phyloP scores from a whole-genome alignment of 192 early-diverging fungal species.

The Helicostylum pulchrum region DNA sequence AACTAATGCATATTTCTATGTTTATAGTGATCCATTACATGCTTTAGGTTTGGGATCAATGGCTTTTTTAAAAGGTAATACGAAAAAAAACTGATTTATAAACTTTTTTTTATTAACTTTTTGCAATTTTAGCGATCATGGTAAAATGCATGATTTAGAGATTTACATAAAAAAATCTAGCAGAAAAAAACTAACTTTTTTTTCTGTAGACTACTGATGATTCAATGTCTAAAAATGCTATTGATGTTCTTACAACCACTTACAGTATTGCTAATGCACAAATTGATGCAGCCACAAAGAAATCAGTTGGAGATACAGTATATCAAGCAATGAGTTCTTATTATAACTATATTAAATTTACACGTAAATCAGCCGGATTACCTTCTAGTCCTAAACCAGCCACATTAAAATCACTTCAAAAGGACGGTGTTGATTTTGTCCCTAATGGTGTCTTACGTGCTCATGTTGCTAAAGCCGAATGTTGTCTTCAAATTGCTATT shows the following conservation, averaged over 20 bases:
- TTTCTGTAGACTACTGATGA: constrained; percentile 39
- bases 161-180: constrained; percentile 31
- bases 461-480: constrained; percentile 48
- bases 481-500: constrained; percentile 44
- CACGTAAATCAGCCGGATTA: constrained; percentile 6
- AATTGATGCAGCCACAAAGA: constrained; percentile 47
- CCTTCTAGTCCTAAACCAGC: constrained; percentile 7
- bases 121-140: constrained; percentile 18
- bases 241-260: constrained; percentile 36
- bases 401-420: constrained; percentile 7
- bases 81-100: too few relatives aligned
- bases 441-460: constrained; percentile 52
- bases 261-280: constrained; percentile 47
- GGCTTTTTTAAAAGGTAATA: constrained; percentile 56
- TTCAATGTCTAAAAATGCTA: constrained; percentile 41
- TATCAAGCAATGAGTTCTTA: constrained; percentile 35
- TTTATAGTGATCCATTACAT: constrained; percentile 43
- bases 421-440: constrained; percentile 30
- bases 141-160: constrained; percentile 4
- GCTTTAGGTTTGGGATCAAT: constrained; percentile 48
- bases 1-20: background rate
- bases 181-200: background rate
- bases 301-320: constrained; percentile 31
- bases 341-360: constrained; percentile 19
- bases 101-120: constrained; percentile 3